Base-by-base conservation (phyloP, 192 early-diverging fungal genomes). In the Lobosporangium transversale region DNA sequence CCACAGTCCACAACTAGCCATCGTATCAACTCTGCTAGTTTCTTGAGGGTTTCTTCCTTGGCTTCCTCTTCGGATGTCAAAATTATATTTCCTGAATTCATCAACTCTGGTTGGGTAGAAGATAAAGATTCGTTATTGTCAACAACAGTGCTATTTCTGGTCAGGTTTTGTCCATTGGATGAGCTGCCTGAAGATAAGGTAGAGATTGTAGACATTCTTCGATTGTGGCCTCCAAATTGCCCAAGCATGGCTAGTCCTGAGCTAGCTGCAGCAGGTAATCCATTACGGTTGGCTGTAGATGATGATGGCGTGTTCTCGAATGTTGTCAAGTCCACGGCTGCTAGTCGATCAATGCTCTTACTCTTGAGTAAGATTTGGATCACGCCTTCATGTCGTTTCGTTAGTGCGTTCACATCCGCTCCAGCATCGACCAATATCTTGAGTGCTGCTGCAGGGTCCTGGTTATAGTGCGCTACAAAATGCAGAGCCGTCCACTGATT, bases 371-470 rank as follows among this genome's bases (percentile, higher is more conserved):
- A 24, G 15, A 76, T 59, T 23, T 76, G 73, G 15, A 76, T 58
- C 18, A 76, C 53, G 4, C 73, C 64, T 37, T 76, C 73, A 1
- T 58, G 58, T 35, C 73, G 57, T 33, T 67, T 76, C 3, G 73
- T 76, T 48, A 76, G 23, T 2, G 73, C 64, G 45, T 76, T 76
- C 35, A 76, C 73, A 49, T 76, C 65, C 20, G 73, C 73, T 20
- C 73, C 73, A 26, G 73, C 73, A 62, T 76, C 73, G 37, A 67
- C 65, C 53, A 76, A 43, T 36, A 76, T 76, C 73, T 76, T 76
- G 52, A 76, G 73, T 12, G 64, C 73, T 36, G 73, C 64, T 53
- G 65, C 64, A 21, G 73, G 73, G 47, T 76, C 73, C 32, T 76
- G 73, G 24, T 76, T 76, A 33, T 76, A 76, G 53, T 76, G 73